Conservation (phyloP, 2,329 filamentous ascomycete genomes). For the Tolypocladium nubicola region DNA sequence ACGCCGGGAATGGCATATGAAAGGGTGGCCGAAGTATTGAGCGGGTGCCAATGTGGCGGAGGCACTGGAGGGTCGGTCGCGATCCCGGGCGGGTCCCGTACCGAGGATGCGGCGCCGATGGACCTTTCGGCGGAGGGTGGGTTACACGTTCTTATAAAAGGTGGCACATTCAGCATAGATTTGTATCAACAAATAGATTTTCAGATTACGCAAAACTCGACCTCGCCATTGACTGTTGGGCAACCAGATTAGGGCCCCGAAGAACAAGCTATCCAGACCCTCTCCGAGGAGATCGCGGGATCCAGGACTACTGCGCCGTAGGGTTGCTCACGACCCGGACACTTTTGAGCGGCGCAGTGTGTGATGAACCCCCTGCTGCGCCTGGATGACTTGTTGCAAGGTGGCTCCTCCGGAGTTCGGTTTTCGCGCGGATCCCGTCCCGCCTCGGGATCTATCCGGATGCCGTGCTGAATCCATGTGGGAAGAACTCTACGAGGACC, state of each 20-base stretch:
- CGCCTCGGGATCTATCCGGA: not conserved
- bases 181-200: not conserved
- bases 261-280: not conserved
- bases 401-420: not conserved
- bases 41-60: conserved; percentile 5
- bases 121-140: conserved; percentile 5
- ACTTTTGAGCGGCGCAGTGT: not conserved
- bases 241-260: not conserved
- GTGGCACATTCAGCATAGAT: not conserved
- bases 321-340: not conserved
- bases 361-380: not conserved
- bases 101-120: not conserved
- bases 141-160: not conserved
- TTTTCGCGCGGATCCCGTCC: not conserved
- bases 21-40: conserved; percentile 2
- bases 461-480: not conserved
- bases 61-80: conserved; percentile 2
- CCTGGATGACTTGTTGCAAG: not conserved
- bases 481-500: not conserved
- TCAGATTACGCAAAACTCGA: not conserved
- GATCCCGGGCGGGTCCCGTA: not conserved
- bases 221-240: not conserved
- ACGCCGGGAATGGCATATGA: conserved; percentile 4
- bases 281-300: not conserved
- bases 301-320: not conserved